Base-by-base conservation (phyloP, 2,329 filamentous ascomycete genomes). In the Eurotiales sp. region DNA sequence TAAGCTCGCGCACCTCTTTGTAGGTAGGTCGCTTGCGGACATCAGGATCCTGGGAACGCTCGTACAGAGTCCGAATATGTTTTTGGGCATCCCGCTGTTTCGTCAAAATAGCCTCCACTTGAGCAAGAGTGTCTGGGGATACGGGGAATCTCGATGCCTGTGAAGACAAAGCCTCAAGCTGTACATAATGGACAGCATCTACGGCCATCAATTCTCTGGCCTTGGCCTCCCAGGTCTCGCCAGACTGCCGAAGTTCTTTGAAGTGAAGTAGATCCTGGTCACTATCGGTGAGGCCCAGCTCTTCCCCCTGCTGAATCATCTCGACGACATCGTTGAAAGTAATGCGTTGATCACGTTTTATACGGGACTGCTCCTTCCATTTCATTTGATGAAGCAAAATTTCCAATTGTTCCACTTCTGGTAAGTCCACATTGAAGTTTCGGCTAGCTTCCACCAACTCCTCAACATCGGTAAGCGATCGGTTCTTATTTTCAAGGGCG, bases 31-130 rank as follows among this genome's bases (percentile, higher is more conserved):
- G 82, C 59, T 90, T 86, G 36, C 81, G 80, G 62, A 90, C 85
- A 60, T 96, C 87, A 0, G 79, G 74, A 30, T 90, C 79, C 57
- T 84, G 87, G 56, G 86, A 92, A 51, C 86, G 84, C 53, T 92
- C 83, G 30, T 86, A 91, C 8, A 99, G 73, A 32, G 87, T 86
- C 44, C 90, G 74, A 49, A 99, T 95, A 61, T 91, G 87, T 14
- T 88, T 86, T 64, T 96, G 91, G 0, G 91, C 91, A 65, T 97
- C 93, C 17, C 93, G 86, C 67, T 99, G 93, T 71, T 96, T 97
- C 68, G 90, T 90, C 52, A 99, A 75, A 51, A 97, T 96, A 44
- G 90, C 86, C 62, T 99, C 93, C 22, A 99, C 89, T 8, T 84
- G 80, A 7, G 83, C 81, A 21, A 95, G 77, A 0, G 90, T 97